phyloP scores from a whole-genome alignment of 2,329 filamentous ascomycete species.

The Trichophyton verrucosum region DNA sequence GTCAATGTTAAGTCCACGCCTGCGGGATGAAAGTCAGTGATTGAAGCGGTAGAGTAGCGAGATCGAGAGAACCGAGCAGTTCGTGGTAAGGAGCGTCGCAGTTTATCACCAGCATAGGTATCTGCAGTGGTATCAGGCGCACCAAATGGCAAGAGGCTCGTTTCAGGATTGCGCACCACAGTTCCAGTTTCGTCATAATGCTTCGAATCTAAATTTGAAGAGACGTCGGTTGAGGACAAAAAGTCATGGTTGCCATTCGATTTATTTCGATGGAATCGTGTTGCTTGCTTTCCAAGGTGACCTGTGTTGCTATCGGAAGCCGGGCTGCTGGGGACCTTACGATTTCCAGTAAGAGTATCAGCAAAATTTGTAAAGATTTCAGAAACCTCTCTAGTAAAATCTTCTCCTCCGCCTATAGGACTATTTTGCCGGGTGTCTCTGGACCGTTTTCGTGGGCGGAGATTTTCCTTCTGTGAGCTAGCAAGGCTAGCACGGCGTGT shows the following conservation, averaged over 20 bases:
- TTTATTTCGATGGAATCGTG: neutral
- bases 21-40: neutral
- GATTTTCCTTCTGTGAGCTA: slow-evolving; percentile 29
- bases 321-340: too few species aligned
- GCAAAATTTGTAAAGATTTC: neutral
- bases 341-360: too few species aligned
- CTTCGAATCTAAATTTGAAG: neutral
- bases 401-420: neutral
- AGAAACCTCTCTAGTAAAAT: neutral
- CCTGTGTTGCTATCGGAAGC: neutral
- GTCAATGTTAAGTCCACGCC: neutral
- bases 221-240: neutral
- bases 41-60: neutral
- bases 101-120: too few species aligned
- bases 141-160: neutral
- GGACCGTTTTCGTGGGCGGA: slow-evolving; percentile 21
- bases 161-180: neutral
- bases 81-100: neutral
- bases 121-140: neutral
- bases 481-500: slow-evolving; percentile 27
- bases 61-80: neutral
- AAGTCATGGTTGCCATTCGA: neutral
- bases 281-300: neutral
- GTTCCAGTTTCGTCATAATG: neutral
- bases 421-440: neutral